Percentiles rank a stretch among this genome's conserved stretches.
Evolutionary conservation across 441 rosid genomes (phyloP).

Genomic region (Omphalea diandra): DNA sequence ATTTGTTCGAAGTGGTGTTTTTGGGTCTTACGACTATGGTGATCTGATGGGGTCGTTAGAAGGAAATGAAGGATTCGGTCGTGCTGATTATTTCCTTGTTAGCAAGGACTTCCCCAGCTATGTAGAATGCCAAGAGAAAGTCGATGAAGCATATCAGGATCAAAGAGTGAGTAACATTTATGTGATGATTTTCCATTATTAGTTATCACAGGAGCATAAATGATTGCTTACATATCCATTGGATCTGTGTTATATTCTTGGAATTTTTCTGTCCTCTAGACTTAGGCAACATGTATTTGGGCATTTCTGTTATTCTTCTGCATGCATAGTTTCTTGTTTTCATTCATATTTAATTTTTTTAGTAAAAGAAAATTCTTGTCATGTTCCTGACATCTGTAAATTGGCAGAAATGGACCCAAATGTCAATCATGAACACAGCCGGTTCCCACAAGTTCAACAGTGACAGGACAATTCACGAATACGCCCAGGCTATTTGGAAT

Average conservation of each 20-base stretch:
- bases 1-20: conserved; percentile 67
- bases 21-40: conserved; percentile 65
- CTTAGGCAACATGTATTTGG: neutral
- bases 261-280: too few relatives aligned
- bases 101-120: conserved; percentile 96
- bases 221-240: too few relatives aligned
- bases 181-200: neutral
- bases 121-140: conserved; percentile 84
- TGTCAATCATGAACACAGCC: conserved; percentile 92
- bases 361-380: neutral
- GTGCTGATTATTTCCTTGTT: conserved; percentile 89
- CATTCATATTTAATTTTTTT: neutral
- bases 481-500: conserved; percentile 83
- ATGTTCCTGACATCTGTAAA: conserved; percentile 9
- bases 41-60: conserved; percentile 83
- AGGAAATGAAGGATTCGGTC: conserved; percentile 89
- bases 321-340: neutral
- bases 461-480: conserved; percentile 88
- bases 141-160: conserved; percentile 74
- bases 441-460: conserved; percentile 93
- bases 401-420: conserved; percentile 80
- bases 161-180: conserved; percentile 48
- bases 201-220: neutral
- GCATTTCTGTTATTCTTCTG: neutral
- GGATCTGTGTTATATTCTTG: too few relatives aligned